phyloP scores from a whole-genome alignment of 495 filamentous ascomycete species.

The Trichoderma erinaceum region DNA sequence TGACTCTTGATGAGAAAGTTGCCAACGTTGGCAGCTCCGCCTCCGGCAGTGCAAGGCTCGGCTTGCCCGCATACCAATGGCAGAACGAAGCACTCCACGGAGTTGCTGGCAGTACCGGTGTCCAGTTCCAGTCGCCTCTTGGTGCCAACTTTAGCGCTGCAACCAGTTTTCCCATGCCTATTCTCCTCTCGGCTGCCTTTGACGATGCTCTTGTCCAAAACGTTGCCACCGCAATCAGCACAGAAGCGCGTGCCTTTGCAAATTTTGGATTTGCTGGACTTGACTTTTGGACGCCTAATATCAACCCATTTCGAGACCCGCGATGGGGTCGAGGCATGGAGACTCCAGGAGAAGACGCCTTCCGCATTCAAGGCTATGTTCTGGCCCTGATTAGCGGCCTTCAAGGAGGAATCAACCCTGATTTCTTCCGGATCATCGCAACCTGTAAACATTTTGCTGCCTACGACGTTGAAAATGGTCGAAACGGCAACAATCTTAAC shows the following conservation, averaged over 20 bases:
- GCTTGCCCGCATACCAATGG: constrained; percentile 42
- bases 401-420: constrained; percentile 38
- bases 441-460: constrained; percentile 62
- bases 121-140: constrained; percentile 20
- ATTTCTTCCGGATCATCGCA: constrained; percentile 44
- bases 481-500: constrained; percentile 32
- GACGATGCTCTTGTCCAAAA: constrained; percentile 41
- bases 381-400: constrained; percentile 55
- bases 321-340: constrained; percentile 38
- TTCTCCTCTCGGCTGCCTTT: constrained; percentile 41
- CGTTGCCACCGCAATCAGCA: constrained; percentile 46
- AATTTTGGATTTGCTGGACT: constrained; percentile 53
- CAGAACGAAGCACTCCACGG: constrained; percentile 48
- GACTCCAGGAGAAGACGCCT: constrained; percentile 49
- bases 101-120: constrained; percentile 33
- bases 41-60: constrained; percentile 22
- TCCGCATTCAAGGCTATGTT: constrained; percentile 50
- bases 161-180: constrained; percentile 44
- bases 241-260: constrained; percentile 60
- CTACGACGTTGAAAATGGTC: constrained; percentile 54
- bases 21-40: constrained; percentile 26
- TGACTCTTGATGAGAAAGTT: constrained; percentile 39
- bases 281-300: constrained; percentile 63
- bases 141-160: constrained; percentile 35
- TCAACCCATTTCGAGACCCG: constrained; percentile 57